A percentile compares a stretch with the other conserved stretches of the same genome.
Evolutionary conservation across 441 rosid species (phyloP).

Genomic region (Adansonia rubrostipa): DNA sequence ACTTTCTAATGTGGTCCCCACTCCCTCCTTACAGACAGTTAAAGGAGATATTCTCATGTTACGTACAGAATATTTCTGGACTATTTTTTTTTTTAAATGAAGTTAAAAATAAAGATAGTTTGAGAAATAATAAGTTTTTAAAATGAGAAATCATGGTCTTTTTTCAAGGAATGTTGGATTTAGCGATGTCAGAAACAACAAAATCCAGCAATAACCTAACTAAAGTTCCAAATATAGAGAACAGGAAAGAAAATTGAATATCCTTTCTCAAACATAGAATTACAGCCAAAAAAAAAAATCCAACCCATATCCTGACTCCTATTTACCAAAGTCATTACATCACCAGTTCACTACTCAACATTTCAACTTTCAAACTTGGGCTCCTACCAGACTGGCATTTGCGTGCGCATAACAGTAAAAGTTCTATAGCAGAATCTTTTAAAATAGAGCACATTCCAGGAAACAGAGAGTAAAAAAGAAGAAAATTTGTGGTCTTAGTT

Average conservation of each 20-base stretch:
- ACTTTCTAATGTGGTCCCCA: constrained; percentile 54
- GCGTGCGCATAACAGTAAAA: background rate
- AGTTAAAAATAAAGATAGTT: constrained; percentile 18
- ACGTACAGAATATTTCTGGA: constrained; percentile 12
- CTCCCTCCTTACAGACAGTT: constrained; percentile 46
- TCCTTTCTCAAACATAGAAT: background rate
- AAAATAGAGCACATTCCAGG: background rate
- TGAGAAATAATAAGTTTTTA: constrained; percentile 17
- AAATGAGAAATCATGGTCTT: constrained; percentile 32
- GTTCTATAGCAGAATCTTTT: background rate
- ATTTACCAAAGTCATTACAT: background rate
- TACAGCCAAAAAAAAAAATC: background rate
- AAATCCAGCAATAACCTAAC: background rate
- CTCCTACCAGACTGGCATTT: background rate
- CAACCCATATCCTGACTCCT: background rate
- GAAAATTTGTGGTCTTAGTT: constrained; percentile 9
- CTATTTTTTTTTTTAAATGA: background rate
- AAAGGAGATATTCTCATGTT: constrained; percentile 39
- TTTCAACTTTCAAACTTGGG: background rate
- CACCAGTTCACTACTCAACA: background rate
- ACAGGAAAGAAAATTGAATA: background rate
- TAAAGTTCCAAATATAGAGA: constrained; percentile 18
- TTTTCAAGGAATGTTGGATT: constrained; percentile 46
- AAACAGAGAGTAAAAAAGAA: background rate
- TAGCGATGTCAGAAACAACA: constrained; percentile 5